Evolutionary conservation across 495 filamentous ascomycete species (phyloP), one percentile per base, ranked within the genome.

Genomic region (Sordaria brevicollis): DNA sequence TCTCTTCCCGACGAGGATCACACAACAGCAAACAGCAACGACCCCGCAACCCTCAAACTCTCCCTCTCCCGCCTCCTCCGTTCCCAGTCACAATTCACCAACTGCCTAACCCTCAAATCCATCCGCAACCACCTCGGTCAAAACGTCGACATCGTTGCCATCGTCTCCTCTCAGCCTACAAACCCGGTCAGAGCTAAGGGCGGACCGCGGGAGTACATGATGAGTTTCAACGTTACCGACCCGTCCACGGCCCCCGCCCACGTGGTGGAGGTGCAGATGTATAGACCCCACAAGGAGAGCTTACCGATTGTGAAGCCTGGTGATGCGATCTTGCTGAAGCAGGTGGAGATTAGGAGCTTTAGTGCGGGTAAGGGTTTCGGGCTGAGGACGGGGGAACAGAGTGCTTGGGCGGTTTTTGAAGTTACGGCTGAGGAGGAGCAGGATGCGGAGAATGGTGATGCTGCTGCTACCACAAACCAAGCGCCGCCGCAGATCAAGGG

Each of bases 261-360:
- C 0, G 84, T 87, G 2, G 80, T 79, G 3, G 83, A 86, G 71
- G 91, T 92, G 0, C 88, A 91, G 69, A 82, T 97, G 17, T 92
- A 92, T 77, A 87, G 92, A 5, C 90, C 92, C 1, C 88, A 90
- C 75, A 89, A 89, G 73, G 85, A 86, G 13, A 86, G 88, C 1
- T 81, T 98, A 2, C 95, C 95, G 0, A 75, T 83, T 5, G 82
- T 92, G 31, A 80, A 83, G 3, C 84, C 85, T 17, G 95, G 95
- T 8, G 90, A 95, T 72, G 88, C 89, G 3, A 82, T 97, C 25
- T 78, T 99, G 39, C 84, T 99, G 13, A 85, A 90, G 6, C 84
- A 89, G 43, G 93, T 97, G 74, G 85, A 84, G 68, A 91, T 96
- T 15, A 79, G 83, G 65, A 85, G 84, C 67, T 91, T 95, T 17